Base-by-base conservation (phyloP, 1,284 basidiomycete species). In the Sphagnurus paluster region DNA sequence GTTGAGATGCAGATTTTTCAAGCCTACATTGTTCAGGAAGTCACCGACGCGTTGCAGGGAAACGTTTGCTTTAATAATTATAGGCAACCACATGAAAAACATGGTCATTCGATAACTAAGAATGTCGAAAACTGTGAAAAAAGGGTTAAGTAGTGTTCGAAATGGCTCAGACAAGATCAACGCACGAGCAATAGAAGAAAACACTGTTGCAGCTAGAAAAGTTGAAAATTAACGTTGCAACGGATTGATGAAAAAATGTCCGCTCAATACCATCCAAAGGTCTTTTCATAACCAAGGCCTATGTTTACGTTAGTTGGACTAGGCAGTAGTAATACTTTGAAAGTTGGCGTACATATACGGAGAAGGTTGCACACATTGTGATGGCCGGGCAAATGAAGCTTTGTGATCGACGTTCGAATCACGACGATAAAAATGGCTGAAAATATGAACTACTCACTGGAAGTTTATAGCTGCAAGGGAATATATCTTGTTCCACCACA, bases 301-400 rank as follows among this genome's bases (percentile, higher is more conserved):
- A 34, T 20, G n/a, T n/a, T n/a, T n/a, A n/a, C n/a, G n/a, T n/a
- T n/a, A n/a, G n/a, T n/a, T n/a, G n/a, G n/a, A n/a, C n/a, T n/a
- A n/a, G n/a, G n/a, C n/a, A n/a, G n/a, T n/a, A n/a, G n/a, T n/a
- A n/a, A n/a, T n/a, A n/a, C n/a, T n/a, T n/a, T n/a, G n/a, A n/a
- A n/a, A n/a, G n/a, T n/a, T n/a, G n/a, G n/a, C n/a, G n/a, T n/a
- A n/a, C n/a, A n/a, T n/a, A n/a, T n/a, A 53, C 42, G 2, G 48
- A 49, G 39, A 53, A 87, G 0, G 82, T 81, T 17, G 71, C 68
- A 26, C 79, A 59, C 74, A 85, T 86, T 14, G 77, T 77, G 37
- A 79, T 48, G 3, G 82, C 63, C 0, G 84, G 80, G 20, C 84
- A 72, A 21, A 76, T 37, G 44, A 67, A 75, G 54, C 76, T 82